Evolutionary conservation across 1,139 yeast species (phyloP).

Genomic region (Blastobotrys illinoisensis): DNA sequence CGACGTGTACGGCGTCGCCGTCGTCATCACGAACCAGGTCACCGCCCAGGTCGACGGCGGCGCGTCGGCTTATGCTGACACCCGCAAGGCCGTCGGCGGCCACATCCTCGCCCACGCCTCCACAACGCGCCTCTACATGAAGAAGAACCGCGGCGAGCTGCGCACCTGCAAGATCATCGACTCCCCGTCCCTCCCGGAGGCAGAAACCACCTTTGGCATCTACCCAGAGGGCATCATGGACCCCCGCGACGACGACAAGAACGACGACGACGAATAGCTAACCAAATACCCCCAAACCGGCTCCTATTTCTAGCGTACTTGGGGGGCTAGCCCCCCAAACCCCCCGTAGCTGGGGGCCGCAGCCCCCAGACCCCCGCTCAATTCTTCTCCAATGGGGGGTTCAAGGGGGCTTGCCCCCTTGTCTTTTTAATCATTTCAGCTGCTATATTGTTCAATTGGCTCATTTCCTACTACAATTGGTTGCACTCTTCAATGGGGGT

Average conservation of each 20-base stretch:
- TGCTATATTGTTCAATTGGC: too few species aligned
- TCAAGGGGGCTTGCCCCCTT: too few species aligned
- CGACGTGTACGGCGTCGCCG: slow-evolving; percentile 97
- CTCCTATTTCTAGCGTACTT: too few species aligned
- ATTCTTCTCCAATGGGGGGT: too few species aligned
- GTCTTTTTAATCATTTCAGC: too few species aligned
- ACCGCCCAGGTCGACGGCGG: slow-evolving; percentile 97
- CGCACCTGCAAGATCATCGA: slow-evolving; percentile 92
- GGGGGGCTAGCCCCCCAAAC: too few species aligned
- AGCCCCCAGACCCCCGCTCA: too few species aligned
- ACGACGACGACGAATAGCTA: slow-evolving; percentile 6
- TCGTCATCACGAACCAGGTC: slow-evolving; percentile 96
- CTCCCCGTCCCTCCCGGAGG: slow-evolving; percentile 92
- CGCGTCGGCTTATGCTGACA: slow-evolving; percentile 81
- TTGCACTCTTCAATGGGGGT: too few species aligned
- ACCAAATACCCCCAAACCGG: background rate
- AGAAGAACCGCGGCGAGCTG: slow-evolving; percentile 87
- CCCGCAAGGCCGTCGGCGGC: slow-evolving; percentile 99
- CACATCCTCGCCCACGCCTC: slow-evolving; percentile 96
- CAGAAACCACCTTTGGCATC: slow-evolving; percentile 91
- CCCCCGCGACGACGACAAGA: slow-evolving; percentile 68
- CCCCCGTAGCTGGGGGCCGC: too few species aligned
- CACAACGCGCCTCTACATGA: slow-evolving; percentile 83
- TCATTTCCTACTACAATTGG: too few species aligned
- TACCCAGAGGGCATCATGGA: slow-evolving; percentile 97